Conservation (phyloP, 495 filamentous ascomycete species). For the Paragyromitra xinjiangensis region DNA sequence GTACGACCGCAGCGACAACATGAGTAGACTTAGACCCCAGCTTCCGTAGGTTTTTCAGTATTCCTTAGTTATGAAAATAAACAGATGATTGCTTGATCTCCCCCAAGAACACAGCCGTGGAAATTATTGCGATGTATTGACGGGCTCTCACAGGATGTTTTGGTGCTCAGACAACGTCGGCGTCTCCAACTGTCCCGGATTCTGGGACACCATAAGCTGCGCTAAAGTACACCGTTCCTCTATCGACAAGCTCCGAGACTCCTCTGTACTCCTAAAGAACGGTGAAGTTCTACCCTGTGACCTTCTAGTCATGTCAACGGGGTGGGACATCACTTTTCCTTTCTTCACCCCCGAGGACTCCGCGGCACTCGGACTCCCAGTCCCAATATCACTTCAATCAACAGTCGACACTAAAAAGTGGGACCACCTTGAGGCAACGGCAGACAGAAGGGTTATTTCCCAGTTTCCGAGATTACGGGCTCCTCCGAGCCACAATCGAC, state of each 20-base stretch:
- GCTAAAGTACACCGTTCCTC: conserved; percentile 74
- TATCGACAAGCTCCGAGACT: conserved; percentile 71
- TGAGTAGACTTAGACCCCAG: conserved; percentile 35
- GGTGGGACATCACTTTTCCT: conserved; percentile 60
- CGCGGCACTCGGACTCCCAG: conserved; percentile 41
- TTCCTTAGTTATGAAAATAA: not conserved
- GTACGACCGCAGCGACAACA: conserved; percentile 41
- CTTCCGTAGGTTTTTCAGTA: conserved; percentile 40
- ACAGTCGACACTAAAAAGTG: conserved; percentile 47
- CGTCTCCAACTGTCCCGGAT: conserved; percentile 55
- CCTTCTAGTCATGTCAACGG: conserved; percentile 55
- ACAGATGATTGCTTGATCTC: not conserved
- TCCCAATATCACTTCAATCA: conserved; percentile 45
- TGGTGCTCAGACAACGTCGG: conserved; percentile 51
- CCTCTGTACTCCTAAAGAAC: conserved; percentile 59
- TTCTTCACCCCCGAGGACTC: conserved; percentile 50
- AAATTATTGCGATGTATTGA: conserved; percentile 26
- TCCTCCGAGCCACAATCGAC: conserved; percentile 51
- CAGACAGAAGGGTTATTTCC: conserved; percentile 72
- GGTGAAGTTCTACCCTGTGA: conserved; percentile 36
- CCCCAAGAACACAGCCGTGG: not conserved
- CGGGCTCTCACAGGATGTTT: conserved; percentile 43
- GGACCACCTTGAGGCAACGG: conserved; percentile 54
- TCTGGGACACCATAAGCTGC: conserved; percentile 63
- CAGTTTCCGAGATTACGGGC: conserved; percentile 70